Conservation (phyloP, 139 green algal genomes). For the Tetradesmus obliquus region DNA sequence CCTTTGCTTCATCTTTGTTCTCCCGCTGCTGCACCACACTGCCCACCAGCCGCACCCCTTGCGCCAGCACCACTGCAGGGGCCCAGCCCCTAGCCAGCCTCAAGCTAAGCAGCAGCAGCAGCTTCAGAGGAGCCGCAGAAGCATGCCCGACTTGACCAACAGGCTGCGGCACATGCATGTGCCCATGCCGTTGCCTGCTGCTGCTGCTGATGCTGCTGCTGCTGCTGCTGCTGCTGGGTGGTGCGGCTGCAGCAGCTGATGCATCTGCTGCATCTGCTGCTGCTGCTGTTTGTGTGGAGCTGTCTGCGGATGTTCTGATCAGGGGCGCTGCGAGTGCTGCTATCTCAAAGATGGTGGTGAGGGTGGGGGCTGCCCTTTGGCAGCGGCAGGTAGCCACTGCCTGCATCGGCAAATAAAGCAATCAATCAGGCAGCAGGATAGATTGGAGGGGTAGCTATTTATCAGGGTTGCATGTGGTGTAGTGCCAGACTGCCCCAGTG, state of each 20-base stretch:
- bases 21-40: conserved; percentile 27
- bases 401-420: background rate
- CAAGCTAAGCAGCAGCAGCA: conserved; percentile 15
- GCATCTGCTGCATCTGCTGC: background rate
- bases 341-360: conserved; percentile 46
- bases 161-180: background rate
- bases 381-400: conserved; percentile 25
- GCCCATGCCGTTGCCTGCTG: background rate
- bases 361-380: conserved; percentile 24
- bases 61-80: conserved; percentile 40
- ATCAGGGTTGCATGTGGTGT: too few relatives aligned
- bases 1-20: background rate
- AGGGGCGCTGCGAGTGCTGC: conserved; percentile 33
- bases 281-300: background rate
- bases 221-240: background rate
- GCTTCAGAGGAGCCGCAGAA: background rate
- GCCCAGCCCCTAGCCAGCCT: conserved; percentile 31
- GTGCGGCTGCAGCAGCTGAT: background rate
- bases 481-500: too few relatives aligned
- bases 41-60: conserved; percentile 27
- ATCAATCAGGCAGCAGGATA: background rate
- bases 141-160: background rate
- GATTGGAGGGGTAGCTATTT: too few relatives aligned
- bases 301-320: conserved; percentile 1
- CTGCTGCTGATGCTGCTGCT: conserved; percentile 5